Conservation (phyloP, 345 rosid genomes). For the Salix caprea region DNA sequence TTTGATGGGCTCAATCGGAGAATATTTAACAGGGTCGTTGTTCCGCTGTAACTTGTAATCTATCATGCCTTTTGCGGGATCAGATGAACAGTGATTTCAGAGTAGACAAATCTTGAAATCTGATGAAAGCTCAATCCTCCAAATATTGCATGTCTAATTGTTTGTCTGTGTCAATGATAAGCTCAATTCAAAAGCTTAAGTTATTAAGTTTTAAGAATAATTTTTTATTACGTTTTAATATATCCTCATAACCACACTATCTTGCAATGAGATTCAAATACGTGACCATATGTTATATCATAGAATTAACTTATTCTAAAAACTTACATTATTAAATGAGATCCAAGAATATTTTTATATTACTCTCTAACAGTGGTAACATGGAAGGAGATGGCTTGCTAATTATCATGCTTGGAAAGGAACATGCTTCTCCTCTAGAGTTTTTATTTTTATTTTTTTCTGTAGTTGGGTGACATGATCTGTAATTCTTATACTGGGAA, state of each 20-base stretch:
- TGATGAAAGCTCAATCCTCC: neutral
- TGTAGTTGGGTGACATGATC: neutral
- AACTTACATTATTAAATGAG: too few relatives aligned
- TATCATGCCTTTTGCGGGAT: neutral
- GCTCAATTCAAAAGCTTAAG: too few relatives aligned
- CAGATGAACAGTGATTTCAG: neutral
- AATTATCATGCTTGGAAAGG: neutral
- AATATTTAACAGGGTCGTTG: slow-evolving; percentile 64
- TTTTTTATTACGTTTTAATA: too few relatives aligned
- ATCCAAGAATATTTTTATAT: too few relatives aligned
- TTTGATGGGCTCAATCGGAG: slow-evolving; percentile 68
- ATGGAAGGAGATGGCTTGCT: too few relatives aligned
- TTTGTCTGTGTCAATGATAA: neutral
- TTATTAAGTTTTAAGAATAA: too few relatives aligned
- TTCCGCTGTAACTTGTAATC: neutral
- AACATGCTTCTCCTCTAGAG: neutral
- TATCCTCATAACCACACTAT: too few relatives aligned
- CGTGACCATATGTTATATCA: too few relatives aligned
- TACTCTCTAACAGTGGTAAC: too few relatives aligned
- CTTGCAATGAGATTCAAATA: too few relatives aligned
- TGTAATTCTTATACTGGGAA: slow-evolving; percentile 37
- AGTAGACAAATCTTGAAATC: neutral
- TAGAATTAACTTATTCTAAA: too few relatives aligned
- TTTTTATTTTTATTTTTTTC: neutral
- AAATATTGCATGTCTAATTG: neutral